Evolutionary conservation across 2,329 filamentous ascomycete species (phyloP).

Genomic region (Claviceps sp.): DNA sequence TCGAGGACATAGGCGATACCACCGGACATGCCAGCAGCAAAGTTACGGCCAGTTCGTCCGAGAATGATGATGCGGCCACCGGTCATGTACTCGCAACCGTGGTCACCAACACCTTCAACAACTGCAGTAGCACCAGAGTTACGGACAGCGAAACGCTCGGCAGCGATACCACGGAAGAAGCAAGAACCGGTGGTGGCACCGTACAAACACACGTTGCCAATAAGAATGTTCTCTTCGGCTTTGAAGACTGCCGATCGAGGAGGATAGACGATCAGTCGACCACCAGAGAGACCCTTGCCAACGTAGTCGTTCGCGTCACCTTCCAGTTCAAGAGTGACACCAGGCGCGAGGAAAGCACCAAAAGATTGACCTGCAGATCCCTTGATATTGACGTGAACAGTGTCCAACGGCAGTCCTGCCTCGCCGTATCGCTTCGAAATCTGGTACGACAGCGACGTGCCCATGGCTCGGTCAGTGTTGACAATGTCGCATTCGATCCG

Average conservation of each 20-base stretch:
- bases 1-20: slow-evolving; percentile 94
- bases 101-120: slow-evolving; percentile 90
- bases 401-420: slow-evolving; percentile 78
- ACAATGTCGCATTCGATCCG: slow-evolving; percentile 92
- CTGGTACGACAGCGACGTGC: slow-evolving; percentile 89
- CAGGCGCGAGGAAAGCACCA: slow-evolving; percentile 83
- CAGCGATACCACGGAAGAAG: slow-evolving; percentile 94
- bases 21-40: slow-evolving; percentile 95
- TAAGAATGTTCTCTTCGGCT: slow-evolving; percentile 87
- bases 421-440: slow-evolving; percentile 89
- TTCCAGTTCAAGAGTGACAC: slow-evolving; percentile 88
- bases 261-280: slow-evolving; percentile 85
- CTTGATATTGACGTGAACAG: slow-evolving; percentile 91
- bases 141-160: slow-evolving; percentile 89
- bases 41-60: slow-evolving; percentile 86
- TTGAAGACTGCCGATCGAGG: slow-evolving; percentile 84
- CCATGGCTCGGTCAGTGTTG: slow-evolving; percentile 90
- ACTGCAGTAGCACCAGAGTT: slow-evolving; percentile 96
- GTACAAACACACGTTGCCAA: slow-evolving; percentile 91
- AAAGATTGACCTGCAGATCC: slow-evolving; percentile 95
- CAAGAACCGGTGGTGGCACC: slow-evolving; percentile 82
- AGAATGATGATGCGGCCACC: slow-evolving; percentile 81
- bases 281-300: slow-evolving; percentile 88
- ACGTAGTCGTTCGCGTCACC: slow-evolving; percentile 96
- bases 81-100: slow-evolving; percentile 98